Evolutionary conservation across 345 rosid species (phyloP).

Genomic region (Salix arbutifolia): DNA sequence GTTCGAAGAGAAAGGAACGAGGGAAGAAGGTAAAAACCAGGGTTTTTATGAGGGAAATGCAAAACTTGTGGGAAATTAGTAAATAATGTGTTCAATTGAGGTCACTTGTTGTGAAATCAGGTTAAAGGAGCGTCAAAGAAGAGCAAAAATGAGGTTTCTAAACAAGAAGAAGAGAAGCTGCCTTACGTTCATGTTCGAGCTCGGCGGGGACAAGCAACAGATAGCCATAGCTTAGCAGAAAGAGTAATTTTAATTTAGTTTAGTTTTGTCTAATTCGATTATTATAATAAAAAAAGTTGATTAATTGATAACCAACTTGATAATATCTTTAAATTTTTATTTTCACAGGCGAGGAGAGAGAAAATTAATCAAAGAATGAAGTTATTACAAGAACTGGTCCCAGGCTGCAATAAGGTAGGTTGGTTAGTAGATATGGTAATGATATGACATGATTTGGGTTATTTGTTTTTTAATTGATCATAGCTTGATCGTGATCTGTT

Average conservation of each 20-base stretch:
- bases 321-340: slow-evolving; percentile 3
- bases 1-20: slow-evolving; percentile 47
- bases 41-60: neutral
- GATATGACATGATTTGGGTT: neutral
- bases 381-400: slow-evolving; percentile 77
- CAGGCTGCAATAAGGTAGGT: slow-evolving; percentile 81
- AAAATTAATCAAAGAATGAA: slow-evolving; percentile 74
- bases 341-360: slow-evolving; percentile 65
- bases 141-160: slow-evolving; percentile 43
- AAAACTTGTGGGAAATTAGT: neutral
- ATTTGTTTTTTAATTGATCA: neutral
- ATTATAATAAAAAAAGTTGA: slow-evolving; percentile 5
- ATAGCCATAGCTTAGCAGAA: slow-evolving; percentile 80
- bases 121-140: slow-evolving; percentile 45
- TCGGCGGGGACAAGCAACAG: slow-evolving; percentile 77
- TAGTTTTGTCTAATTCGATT: neutral
- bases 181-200: slow-evolving; percentile 78
- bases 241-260: slow-evolving; percentile 35
- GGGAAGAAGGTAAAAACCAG: slow-evolving; percentile 44
- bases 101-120: slow-evolving; percentile 7
- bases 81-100: neutral
- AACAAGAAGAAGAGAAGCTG: slow-evolving; percentile 44
- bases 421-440: slow-evolving; percentile 42
- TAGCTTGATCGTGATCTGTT: neutral
- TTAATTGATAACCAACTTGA: slow-evolving; percentile 5